phyloP scores from a whole-genome alignment of 768 basidiomycete species.

The Phlegmacium glaucopus region DNA sequence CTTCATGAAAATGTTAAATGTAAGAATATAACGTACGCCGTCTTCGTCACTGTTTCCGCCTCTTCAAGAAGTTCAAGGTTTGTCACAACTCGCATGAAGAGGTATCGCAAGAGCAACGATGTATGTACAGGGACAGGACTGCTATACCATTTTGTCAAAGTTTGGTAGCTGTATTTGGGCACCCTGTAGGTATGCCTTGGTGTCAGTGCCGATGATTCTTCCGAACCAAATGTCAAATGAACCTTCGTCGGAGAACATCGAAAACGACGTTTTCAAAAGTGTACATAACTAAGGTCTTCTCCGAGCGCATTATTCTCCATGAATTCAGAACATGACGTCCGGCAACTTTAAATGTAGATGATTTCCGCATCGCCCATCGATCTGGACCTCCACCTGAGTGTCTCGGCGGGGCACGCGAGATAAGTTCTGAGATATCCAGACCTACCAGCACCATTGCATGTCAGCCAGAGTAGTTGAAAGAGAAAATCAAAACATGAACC shows the following conservation, averaged over 20 bases:
- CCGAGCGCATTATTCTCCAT: slow-evolving; percentile 90
- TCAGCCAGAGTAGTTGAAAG: slow-evolving; percentile 1
- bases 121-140: slow-evolving; percentile 56
- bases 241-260: slow-evolving; percentile 77
- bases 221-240: slow-evolving; percentile 9
- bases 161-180: slow-evolving; percentile 65
- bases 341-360: slow-evolving; percentile 77
- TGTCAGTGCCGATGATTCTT: background rate
- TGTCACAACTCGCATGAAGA: slow-evolving; percentile 59
- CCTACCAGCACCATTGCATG: slow-evolving; percentile 45
- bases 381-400: slow-evolving; percentile 36
- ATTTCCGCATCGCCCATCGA: slow-evolving; percentile 70
- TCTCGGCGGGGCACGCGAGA: slow-evolving; percentile 70
- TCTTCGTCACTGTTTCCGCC: slow-evolving; percentile 82
- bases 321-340: slow-evolving; percentile 92
- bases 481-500: slow-evolving; percentile 36
- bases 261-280: slow-evolving; percentile 89
- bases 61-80: slow-evolving; percentile 79
- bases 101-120: slow-evolving; percentile 57
- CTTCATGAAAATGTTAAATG: background rate
- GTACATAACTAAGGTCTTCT: slow-evolving; percentile 74
- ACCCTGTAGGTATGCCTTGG: slow-evolving; percentile 41
- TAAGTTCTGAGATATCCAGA: slow-evolving; percentile 65
- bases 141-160: slow-evolving; percentile 67
- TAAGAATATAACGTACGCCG: slow-evolving; percentile 58